phyloP scores from a whole-genome alignment of 2,329 filamentous ascomycete genomes.

The Pestalotiopsis sp. region DNA sequence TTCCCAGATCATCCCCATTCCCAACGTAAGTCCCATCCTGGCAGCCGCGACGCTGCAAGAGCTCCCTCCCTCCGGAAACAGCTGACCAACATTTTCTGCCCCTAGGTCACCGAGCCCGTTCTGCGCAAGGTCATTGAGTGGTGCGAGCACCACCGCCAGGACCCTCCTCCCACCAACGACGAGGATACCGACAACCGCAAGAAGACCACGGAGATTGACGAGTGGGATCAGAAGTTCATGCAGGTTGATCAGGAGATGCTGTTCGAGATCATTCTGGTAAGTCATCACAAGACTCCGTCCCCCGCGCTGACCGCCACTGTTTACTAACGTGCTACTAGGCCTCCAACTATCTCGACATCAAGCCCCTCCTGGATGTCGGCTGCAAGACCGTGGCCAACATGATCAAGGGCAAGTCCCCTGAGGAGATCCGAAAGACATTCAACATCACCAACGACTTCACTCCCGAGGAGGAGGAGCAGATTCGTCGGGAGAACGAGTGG shows the following conservation, averaged over 20 bases:
- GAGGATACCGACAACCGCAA: constrained; percentile 94
- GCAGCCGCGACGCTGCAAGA: neutral
- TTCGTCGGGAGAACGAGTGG: constrained; percentile 89
- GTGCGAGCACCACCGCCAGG: constrained; percentile 93
- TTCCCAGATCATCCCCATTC: constrained; percentile 80
- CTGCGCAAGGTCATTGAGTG: constrained; percentile 97
- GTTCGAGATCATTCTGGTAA: constrained; percentile 95
- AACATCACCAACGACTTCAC: constrained; percentile 99
- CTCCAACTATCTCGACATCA: constrained; percentile 98
- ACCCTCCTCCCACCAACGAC: constrained; percentile 79
- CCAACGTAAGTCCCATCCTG: constrained; percentile 61
- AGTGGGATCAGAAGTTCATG: constrained; percentile 99
- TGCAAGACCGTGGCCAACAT: constrained; percentile 99
- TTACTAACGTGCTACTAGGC: constrained; percentile 57
- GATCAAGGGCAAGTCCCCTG: constrained; percentile 99
- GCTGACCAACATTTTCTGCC: constrained; percentile 16
- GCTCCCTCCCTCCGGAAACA: neutral
- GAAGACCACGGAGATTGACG: constrained; percentile 98
- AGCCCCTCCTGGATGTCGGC: constrained; percentile 93
- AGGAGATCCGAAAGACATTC: constrained; percentile 99
- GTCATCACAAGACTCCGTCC: constrained; percentile 34
- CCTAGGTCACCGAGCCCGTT: constrained; percentile 85
- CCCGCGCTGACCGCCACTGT: constrained; percentile 12
- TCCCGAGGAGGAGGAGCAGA: constrained; percentile 98
- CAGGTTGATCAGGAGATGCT: constrained; percentile 99